These are phyloP conservation scores for Handroanthus guayacan DNA, from an alignment of 257 asterid species.

Conservation along the genomic window DNA sequence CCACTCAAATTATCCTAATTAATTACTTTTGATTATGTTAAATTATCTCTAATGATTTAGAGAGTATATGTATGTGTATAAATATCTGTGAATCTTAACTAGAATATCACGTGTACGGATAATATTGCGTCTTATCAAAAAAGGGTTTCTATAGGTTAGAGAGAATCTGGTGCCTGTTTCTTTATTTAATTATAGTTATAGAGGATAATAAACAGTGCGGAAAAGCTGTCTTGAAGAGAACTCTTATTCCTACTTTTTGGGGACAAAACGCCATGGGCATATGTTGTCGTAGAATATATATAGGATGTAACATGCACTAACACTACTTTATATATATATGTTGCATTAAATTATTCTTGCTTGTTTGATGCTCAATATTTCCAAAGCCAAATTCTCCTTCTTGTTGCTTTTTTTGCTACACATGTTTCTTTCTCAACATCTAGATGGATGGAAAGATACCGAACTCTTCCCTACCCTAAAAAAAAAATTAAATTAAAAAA, in stretches of 20 bases:
- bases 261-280: conserved; percentile 48
- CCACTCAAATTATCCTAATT: neutral
- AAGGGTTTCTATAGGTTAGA: conserved; percentile 4
- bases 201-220: conserved; percentile 10
- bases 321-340: too few species aligned
- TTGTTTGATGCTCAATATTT: too few species aligned
- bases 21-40: neutral
- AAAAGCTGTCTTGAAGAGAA: conserved; percentile 29
- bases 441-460: too few species aligned
- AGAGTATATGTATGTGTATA: neutral
- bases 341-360: too few species aligned
- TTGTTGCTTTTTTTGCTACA: neutral
- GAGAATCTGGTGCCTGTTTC: conserved; percentile 64
- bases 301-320: too few species aligned
- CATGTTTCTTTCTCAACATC: neutral
- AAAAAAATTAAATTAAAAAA: too few species aligned
- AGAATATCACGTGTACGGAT: conserved; percentile 9
- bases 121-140: neutral
- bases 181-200: conserved; percentile 19
- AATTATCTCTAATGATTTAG: neutral
- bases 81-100: neutral
- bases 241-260: conserved; percentile 46
- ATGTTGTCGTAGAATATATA: neutral
- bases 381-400: neutral
- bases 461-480: too few species aligned